Base-by-base conservation (phyloP, 139 green algal species). In the Chlorella vulgaris region DNA sequence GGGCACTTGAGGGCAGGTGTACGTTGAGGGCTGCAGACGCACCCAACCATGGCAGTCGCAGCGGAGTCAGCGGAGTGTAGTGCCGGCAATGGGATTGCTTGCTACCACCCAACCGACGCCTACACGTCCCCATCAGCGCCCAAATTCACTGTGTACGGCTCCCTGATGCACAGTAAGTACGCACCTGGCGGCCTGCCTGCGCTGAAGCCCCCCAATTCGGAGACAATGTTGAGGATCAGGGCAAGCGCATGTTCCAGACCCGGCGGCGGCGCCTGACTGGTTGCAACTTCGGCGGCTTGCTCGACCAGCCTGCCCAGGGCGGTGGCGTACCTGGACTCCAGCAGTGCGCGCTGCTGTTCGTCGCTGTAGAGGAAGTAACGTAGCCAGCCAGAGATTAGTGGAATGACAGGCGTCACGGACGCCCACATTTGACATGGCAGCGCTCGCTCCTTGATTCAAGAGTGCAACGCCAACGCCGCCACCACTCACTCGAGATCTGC, bases 291-390 rank as follows among this genome's bases (percentile, higher is more conserved):
- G 1, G 76, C 29, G 22, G 33, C 76, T 21, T 35, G 55, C 42
- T 68, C 22, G 24, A 66, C 22, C 63, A 82, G 61, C 40, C 58
- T n/a, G 2, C 24, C 22, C 18, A 79, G 73, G 29, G 73, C 58
- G 1, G 35, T 3, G 35, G 38, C 43, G n/a, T 69, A 79, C 4
- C 10, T 21, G 3, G 73, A 63, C 73, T 69, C 35, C n/a, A 79
- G 51, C 53, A 79, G 51, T n/a, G n/a, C 58, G 22, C 53, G 51
- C 73, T 53, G 58, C 21, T 79, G 51, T 3, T 28, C 50, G 10
- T 51, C 36, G 8, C 73, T 79, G 73, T 35, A 19, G 0, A 3
- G 33, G 4, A 33, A 51, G 6, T 1, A 38, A 38, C 38, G 67
- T 7, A 31, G 67, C 39, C 8, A 28, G 61, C 47, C 13, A 58